Evolutionary conservation across 768 basidiomycete genomes (phyloP), one percentile per base, ranked within the genome.

Genomic region (Psilocybe azurescens): DNA sequence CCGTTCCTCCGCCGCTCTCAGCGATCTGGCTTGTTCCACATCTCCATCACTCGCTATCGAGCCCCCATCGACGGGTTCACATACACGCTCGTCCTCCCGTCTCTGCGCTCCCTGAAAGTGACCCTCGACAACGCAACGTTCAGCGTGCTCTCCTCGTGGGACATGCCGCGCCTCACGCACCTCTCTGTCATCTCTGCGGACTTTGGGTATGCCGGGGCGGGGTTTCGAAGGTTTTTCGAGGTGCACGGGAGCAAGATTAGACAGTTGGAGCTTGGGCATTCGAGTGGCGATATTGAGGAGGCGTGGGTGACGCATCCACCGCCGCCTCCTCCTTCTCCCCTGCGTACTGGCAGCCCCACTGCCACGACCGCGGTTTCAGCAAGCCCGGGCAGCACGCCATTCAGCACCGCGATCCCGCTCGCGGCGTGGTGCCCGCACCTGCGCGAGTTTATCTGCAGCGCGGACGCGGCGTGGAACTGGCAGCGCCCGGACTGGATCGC

Each of bases 401-500:
- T 58, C 8, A 58, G 44, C 0, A 77, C 20, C 20, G 20, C 1
- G 20, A 20, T 86, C 16, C 83, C 83, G 3, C 78, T 91, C 5
- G 86, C 85, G n/a, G 78, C 78, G 16, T 89, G 87, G 86, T 90
- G 88, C 64, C 90, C 90, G 0, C 86, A 88, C 64, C 77, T 92
- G 39, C 76, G 75, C 36, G 82, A 90, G 67, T 89, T 92, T 70
- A 88, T 92, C 53, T 91, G 89, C 69, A 84, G 82, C 48, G 90
- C 90, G 1, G 89, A 91, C 62, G 90, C 89, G 1, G 89, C 89
- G 67, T 92, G 90, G 90, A 89, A 91, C 64, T 91, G 90, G 90
- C 81, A 86, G 66, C 81, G 78, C 56, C 90, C 90, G 0, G 89
- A 92, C 69, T 91, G 90, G 90, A 91, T 91, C 67, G 88, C 90